These are phyloP conservation scores for Neltuma alba DNA, from an alignment of 306 rosid species.

Conservation along the genomic window DNA sequence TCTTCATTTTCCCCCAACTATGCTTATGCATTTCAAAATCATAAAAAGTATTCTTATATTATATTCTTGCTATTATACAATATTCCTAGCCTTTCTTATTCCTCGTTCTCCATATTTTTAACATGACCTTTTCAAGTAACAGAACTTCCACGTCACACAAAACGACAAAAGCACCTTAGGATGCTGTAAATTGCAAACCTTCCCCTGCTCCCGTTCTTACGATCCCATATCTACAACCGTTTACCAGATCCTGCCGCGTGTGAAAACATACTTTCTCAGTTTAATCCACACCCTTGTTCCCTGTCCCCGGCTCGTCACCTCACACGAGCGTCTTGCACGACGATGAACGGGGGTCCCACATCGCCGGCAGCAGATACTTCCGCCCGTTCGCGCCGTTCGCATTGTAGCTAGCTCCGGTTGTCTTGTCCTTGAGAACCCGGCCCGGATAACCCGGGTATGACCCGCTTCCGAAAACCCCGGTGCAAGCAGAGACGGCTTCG, in stretches of 20 bases:
- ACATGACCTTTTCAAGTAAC: not conserved
- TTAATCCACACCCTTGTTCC: not conserved
- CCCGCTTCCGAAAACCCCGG: slow-evolving; percentile 73
- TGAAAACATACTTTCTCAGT: not conserved
- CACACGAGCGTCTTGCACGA: slow-evolving; percentile 66
- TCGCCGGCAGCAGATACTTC: slow-evolving; percentile 71
- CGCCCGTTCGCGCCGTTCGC: slow-evolving; percentile 62
- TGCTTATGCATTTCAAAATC: not conserved
- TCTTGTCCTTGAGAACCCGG: slow-evolving; percentile 49
- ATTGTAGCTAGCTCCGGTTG: slow-evolving; percentile 72
- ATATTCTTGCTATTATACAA: not conserved
- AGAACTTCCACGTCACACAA: slow-evolving; percentile 52
- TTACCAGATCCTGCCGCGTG: slow-evolving; percentile 11
- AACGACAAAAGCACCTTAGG: slow-evolving; percentile 41
- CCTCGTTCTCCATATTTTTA: slow-evolving; percentile 8
- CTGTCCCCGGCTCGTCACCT: not conserved
- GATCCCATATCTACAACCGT: slow-evolving; percentile 25
- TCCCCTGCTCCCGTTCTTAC: not conserved
- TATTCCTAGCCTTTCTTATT: not conserved
- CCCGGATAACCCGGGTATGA: slow-evolving; percentile 85
- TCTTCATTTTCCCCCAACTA: not conserved
- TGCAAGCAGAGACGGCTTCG: slow-evolving; percentile 84
- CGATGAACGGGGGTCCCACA: slow-evolving; percentile 79
- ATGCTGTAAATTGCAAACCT: not conserved
- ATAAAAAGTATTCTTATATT: not conserved